phyloP scores from a whole-genome alignment of 2,329 filamentous ascomycete genomes.

The Orbilia oligospora region DNA sequence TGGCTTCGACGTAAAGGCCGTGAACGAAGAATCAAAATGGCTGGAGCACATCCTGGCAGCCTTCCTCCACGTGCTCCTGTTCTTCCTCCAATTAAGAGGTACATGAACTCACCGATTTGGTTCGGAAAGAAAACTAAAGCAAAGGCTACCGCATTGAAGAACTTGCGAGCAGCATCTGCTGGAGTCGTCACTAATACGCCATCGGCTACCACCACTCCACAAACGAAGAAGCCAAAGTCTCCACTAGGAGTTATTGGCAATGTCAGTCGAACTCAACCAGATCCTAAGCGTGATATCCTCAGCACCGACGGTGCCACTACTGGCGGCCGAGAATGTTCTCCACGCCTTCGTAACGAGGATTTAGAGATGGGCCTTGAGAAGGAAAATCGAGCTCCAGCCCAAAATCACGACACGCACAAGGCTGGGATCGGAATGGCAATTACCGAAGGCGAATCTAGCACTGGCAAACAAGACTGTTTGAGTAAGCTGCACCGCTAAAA shows the following conservation, averaged over 20 bases:
- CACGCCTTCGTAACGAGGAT: background rate
- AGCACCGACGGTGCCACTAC: background rate
- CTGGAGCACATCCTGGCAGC: background rate
- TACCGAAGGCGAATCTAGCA: background rate
- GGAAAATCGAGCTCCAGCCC: background rate
- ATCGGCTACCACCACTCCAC: background rate
- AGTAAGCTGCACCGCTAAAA: background rate
- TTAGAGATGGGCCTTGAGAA: background rate
- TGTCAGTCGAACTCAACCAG: conserved; percentile 8
- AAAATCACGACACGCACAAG: background rate
- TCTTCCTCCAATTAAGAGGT: background rate
- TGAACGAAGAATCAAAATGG: conserved; percentile 12
- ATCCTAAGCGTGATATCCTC: conserved; percentile 29
- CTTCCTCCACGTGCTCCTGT: background rate
- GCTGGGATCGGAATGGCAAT: background rate
- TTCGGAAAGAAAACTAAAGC: conserved; percentile 9
- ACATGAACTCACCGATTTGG: conserved; percentile 39
- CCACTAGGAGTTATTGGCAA: background rate
- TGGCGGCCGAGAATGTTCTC: background rate
- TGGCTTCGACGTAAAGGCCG: conserved; percentile 16
- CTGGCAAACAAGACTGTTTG: background rate
- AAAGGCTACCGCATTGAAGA: conserved; percentile 27
- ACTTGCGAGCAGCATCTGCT: background rate
- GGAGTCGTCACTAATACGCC: background rate
- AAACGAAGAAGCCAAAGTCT: background rate